Evolutionary conservation across 148 eudicot genomes (phyloP), one percentile per base, ranked within the genome.

Genomic region (Hydrangea macrophylla): DNA sequence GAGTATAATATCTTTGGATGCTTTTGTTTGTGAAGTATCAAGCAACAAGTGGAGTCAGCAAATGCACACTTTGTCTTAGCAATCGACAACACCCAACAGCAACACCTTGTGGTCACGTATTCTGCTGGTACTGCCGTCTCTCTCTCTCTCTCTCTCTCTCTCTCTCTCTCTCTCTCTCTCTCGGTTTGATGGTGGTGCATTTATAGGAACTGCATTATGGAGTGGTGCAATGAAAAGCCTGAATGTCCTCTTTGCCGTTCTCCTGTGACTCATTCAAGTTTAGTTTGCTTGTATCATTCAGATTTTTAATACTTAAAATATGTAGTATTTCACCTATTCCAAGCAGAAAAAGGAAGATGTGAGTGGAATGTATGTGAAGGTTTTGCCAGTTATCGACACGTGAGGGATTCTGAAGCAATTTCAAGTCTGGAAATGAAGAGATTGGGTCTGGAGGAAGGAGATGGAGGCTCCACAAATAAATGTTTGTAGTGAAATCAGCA

Each of bases 191-290:
- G 62, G 32, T 55, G 58, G 27, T 55, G 33, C 67, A 28, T 73
- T 23, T 69, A 78, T 71, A 94, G 99, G 99, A 94, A 80, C 75
- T 94, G 99, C 80, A 85, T 94, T 36, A 90, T 91, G 99, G 99
- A 94, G 75, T 94, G 99, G 99, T 94, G 99, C 82, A 94, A 94
- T 53, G 99, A 94, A 70, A 94, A 94, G 86, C 99, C 96, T 0
- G 99, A 94, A 76, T 94, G 99, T 71, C 99, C 99, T 60, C 88
- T 94, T 0, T 94, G 99, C 60, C 96, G 99, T 23, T 88, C 99
- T 18, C 97, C 96, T 7, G 64, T 85, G 58, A 82, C 90, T 15
- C 99, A 94, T 84, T 91, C 99, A 44, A 94, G 90, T 70, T 80
- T 94, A 75, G 96, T 91, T 71, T 94, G 97, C 76, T 66, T 94